Conservation (phyloP, 2,329 filamentous ascomycete genomes). For the Drechslera avenae region DNA sequence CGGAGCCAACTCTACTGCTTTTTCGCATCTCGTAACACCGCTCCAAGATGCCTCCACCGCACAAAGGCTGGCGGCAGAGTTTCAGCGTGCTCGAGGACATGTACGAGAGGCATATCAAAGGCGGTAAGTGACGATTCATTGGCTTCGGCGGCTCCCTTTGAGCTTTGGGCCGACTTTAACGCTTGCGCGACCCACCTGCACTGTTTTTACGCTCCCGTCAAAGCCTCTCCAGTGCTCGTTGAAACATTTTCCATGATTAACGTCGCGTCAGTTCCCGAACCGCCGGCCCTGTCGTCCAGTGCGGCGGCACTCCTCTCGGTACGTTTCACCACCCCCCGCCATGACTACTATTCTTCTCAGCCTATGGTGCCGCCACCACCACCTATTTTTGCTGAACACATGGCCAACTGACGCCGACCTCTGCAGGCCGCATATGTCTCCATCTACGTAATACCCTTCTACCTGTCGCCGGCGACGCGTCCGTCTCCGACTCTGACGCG, state of each 20-base stretch:
- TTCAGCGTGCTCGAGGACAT: conserved; percentile 38
- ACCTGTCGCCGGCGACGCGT: conserved; percentile 77
- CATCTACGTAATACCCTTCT: conserved; percentile 89
- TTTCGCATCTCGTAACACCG: conserved; percentile 19
- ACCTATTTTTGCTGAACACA: conserved; percentile 16
- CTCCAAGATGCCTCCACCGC: conserved; percentile 43
- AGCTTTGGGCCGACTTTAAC: conserved; percentile 22
- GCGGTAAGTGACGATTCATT: conserved; percentile 47
- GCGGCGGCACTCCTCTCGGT: conserved; percentile 48
- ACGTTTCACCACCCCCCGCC: conserved; percentile 41
- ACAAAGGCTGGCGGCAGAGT: conserved; percentile 38
- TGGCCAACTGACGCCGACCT: conserved; percentile 35
- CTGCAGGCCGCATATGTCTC: conserved; percentile 77
- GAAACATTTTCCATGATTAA: conserved; percentile 33
- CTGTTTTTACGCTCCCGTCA: no score
- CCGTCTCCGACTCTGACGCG: conserved; percentile 79
- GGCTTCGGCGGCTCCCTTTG: conserved; percentile 31
- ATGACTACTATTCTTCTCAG: conserved; percentile 21
- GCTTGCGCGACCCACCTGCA: conserved; percentile 32
- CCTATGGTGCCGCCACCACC: conserved; percentile 29
- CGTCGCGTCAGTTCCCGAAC: conserved; percentile 42
- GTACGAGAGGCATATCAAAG: conserved; percentile 43
- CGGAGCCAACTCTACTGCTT: conserved; percentile 1
- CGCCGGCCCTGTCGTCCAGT: conserved; percentile 43
- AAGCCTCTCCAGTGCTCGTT: conserved; percentile 13